phyloP scores from a whole-genome alignment of 371 early-diverging fungal species.

The Mucor velutinosus region DNA sequence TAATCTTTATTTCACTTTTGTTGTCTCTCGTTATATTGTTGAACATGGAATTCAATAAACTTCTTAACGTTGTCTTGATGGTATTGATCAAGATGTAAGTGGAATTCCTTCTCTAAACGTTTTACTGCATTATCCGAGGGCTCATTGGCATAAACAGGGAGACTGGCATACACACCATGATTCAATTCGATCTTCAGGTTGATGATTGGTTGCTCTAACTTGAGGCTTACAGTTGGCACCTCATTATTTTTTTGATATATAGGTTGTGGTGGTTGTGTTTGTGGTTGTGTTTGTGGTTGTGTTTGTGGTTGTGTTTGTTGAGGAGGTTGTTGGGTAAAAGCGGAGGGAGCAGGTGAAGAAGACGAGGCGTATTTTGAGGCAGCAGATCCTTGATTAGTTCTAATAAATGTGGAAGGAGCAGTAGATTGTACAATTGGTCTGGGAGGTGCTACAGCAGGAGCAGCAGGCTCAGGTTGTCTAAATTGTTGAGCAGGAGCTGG shows the following conservation, averaged over 20 bases:
- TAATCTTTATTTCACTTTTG: not conserved
- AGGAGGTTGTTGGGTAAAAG: not conserved
- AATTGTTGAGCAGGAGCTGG: not conserved
- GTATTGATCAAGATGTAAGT: slow-evolving; percentile 20
- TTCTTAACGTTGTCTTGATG: slow-evolving; percentile 12
- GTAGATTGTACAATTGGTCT: not conserved
- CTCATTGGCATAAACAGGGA: slow-evolving; percentile 33
- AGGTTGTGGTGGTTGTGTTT: slow-evolving; percentile 1
- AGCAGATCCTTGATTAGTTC: slow-evolving; percentile 2
- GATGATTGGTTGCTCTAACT: slow-evolving; percentile 18
- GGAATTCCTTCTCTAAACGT: slow-evolving; percentile 31
- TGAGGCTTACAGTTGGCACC: not conserved
- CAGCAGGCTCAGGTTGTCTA: slow-evolving; percentile 3
- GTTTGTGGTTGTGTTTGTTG: slow-evolving; percentile 9
- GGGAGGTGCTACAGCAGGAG: not conserved
- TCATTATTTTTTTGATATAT: not conserved
- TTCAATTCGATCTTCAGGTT: slow-evolving; percentile 40
- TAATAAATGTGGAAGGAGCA: not conserved
- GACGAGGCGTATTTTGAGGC: slow-evolving; percentile 26
- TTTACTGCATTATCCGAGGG: slow-evolving; percentile 31
- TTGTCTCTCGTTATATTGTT: not conserved
- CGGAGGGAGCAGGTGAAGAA: not conserved
- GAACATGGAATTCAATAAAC: not conserved
- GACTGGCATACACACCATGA: slow-evolving; percentile 33
- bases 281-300: not conserved